Base-by-base conservation (phyloP, 2,329 filamentous ascomycete species). In the Furcasterigmium furcatum region DNA sequence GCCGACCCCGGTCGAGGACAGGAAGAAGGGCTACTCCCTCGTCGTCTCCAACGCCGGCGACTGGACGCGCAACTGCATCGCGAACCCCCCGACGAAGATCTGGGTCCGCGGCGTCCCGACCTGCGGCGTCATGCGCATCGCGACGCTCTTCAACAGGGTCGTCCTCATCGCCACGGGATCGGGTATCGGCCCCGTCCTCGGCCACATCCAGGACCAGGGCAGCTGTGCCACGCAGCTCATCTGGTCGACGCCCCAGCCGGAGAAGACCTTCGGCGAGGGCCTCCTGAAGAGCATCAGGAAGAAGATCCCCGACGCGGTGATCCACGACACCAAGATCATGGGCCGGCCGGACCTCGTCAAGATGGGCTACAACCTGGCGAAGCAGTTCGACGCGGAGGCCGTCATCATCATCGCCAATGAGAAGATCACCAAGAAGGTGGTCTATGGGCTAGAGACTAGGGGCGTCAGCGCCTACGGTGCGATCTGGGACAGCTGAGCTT, bases 391-490 rank as follows among this genome's bases (percentile, higher is more conserved):
- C 9, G 66, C 84, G 2, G 85, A 90, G 70, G 87, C 85, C 3
- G 84, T 89, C 30, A 83, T 88, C 57, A 76, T 89, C 48, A 84
- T 91, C 55, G 82, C 82, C 45, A 91, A 90, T 59, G 79, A 83
- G 46, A 74, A 66, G 46, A 74, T 88, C 27, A 89, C 85, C 16
- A 75, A 74, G 56, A 80, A 79, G 66, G 73, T 90, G 2, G 85
- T 90, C 1, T 86, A 83, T 58, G 82, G 77, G 9, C 66, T 91
- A 42, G 84, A 89, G 65, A 74, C 71, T 30, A 72, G 82, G 45
- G 84, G 85, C 0, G 64, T 89, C 8, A 74, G 80, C 3, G 84
- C 85, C 9, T 90, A 78, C 64, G 87, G 87, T 7, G 84, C 87
- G 9, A 87, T 91, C 55, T 91, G 84, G 68, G 87, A 91, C 50